Evolutionary conservation across 805 yeast species (phyloP), one percentile per base, ranked within the genome.

Genomic region (Candida krabiensis): DNA sequence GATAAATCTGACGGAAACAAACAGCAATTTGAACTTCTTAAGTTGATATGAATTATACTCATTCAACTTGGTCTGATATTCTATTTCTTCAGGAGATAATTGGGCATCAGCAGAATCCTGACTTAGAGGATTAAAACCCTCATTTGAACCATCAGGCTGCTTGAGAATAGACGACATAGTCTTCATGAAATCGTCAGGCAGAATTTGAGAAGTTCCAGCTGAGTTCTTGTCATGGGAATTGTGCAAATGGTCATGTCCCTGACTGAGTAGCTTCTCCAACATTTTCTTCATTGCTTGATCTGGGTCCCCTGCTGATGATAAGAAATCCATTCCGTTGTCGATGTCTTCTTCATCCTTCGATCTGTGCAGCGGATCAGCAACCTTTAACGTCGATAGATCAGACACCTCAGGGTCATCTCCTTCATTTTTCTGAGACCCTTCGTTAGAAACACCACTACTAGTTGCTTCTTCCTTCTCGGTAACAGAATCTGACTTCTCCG

Each of bases 121-220:
- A 35, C 28, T 19, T 28, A 18, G 30, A 39, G 31, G 28, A 22
- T 12, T 12, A n/a, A 30, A 23, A 14, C 19, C 24, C 6, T 16
- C 34, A 9, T 19, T 19, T 16, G 26, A 28, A 19, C 33, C 39
- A 15, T 19, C 28, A 25, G 18, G 46, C 37, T 35, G 37, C n/a
- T 39, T 42, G 15, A 58, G 30, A 13, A 58, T 34, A 3, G 60
- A 48, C 1, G 57, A 47, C 55, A 59, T 47, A 2, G 53, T 50
- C 19, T 55, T 56, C 60, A 58, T 55, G 32, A 58, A 53, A 31
- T 60, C 61, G 14, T 53, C 52, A 17, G 58, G 60, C n/a, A 49
- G 32, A 9, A 40, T 33, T 8, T 47, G 28, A 15, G 25, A 24
- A 15, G 18, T 13, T n/a, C 18, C 27, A 18, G 13, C 23, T n/a